These are phyloP conservation scores for Phanerodontia chrysosporium DNA, from an alignment of 768 basidiomycete genomes.

Conservation along the genomic window DNA sequence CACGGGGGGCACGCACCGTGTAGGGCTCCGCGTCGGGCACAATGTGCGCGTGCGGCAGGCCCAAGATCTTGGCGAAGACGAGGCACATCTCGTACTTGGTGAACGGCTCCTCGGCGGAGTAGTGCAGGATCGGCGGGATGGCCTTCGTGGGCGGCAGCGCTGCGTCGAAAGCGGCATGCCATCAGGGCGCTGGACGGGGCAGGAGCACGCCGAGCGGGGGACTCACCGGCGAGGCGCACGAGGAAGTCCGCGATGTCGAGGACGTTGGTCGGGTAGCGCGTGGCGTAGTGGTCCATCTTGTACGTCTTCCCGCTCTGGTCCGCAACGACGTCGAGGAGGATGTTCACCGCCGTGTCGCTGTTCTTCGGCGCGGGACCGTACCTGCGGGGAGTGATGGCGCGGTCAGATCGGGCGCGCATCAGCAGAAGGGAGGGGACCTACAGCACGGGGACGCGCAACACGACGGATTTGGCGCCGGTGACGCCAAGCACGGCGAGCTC, in stretches of 20 bases:
- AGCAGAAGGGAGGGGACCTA: conserved; percentile 37
- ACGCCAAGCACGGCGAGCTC: conserved; percentile 72
- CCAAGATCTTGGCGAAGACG: conserved; percentile 67
- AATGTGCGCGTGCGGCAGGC: conserved; percentile 70
- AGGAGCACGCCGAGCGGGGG: background rate
- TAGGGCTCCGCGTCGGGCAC: conserved; percentile 68
- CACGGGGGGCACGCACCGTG: conserved; percentile 29
- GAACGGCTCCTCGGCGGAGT: conserved; percentile 73
- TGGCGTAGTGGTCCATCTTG: conserved; percentile 95
- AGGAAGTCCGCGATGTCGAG: conserved; percentile 84
- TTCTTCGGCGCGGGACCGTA: conserved; percentile 86
- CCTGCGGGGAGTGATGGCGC: conserved; percentile 33
- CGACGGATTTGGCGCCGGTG: conserved; percentile 51
- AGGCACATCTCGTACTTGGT: conserved; percentile 95
- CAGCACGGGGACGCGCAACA: conserved; percentile 91
- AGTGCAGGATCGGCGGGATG: conserved; percentile 79
- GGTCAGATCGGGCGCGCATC: background rate
- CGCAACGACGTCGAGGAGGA: conserved; percentile 80
- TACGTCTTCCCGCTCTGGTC: conserved; percentile 86
- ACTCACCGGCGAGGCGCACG: conserved; percentile 66
- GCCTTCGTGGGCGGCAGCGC: conserved; percentile 30
- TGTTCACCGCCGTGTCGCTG: conserved; percentile 85
- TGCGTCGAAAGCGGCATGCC: no score
- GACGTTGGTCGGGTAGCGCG: conserved; percentile 89
- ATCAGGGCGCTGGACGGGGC: no score